Evolutionary conservation across 2,329 filamentous ascomycete species (phyloP).

Genomic region (Zymoseptoria ardabiliae): DNA sequence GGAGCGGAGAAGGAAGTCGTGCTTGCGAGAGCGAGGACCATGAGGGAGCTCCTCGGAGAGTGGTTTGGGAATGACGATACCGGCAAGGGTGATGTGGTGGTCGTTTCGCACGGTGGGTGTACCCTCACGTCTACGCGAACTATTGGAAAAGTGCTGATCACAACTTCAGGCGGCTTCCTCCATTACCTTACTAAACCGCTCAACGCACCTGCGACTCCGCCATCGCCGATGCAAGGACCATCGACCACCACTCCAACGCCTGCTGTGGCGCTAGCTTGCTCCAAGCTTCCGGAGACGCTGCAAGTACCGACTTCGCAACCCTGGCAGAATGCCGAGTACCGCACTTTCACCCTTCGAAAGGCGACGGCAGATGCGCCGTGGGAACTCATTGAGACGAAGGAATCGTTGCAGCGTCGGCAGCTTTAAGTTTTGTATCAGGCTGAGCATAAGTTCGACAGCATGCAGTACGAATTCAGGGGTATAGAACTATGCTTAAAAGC

Average conservation of each 20-base stretch:
- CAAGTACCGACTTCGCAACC: neutral
- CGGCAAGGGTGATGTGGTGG: slow-evolving; percentile 58
- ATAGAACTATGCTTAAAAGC: neutral
- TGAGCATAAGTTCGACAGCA: neutral
- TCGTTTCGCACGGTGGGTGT: slow-evolving; percentile 64
- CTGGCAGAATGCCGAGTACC: neutral
- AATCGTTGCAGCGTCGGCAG: neutral
- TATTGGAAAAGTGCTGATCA: neutral
- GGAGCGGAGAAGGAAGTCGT: neutral
- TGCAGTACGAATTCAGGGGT: neutral
- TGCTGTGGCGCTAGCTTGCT: neutral
- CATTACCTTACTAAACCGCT: slow-evolving; percentile 67
- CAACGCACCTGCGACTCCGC: neutral
- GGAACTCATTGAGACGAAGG: neutral
- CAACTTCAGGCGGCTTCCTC: slow-evolving; percentile 52
- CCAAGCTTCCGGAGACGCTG: slow-evolving; percentile 6
- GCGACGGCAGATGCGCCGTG: neutral
- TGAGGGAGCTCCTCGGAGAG: neutral
- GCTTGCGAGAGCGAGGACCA: neutral
- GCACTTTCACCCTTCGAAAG: neutral
- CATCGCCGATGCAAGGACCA: neutral
- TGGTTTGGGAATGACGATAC: neutral
- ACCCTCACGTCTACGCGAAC: neutral
- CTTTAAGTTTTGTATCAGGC: neutral
- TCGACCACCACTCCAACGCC: neutral